Conservation (phyloP, 371 early-diverging fungal species). For the Mycotypha africana region DNA sequence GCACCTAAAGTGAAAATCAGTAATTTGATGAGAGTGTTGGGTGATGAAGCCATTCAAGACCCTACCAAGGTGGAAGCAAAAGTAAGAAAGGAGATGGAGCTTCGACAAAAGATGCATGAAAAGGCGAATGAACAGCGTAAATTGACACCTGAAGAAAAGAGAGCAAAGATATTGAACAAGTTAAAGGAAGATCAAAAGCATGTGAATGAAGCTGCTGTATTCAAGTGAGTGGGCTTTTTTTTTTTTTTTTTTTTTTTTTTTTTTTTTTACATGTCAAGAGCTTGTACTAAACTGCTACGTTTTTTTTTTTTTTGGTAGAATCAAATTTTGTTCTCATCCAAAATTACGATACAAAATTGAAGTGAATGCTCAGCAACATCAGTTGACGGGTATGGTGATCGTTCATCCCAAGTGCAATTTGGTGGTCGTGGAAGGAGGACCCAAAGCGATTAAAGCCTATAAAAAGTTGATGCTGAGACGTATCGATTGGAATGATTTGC, state of each 20-base stretch:
- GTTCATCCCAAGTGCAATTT: constrained; percentile 67
- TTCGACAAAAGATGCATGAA: constrained; percentile 77
- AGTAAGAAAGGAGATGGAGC: constrained; percentile 81
- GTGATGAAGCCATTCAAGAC: constrained; percentile 86
- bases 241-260: too few relatives aligned
- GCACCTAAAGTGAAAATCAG: constrained; percentile 87
- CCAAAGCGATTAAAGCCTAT: constrained; percentile 83
- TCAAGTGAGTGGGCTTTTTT: constrained; percentile 52
- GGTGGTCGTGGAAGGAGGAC: constrained; percentile 93
- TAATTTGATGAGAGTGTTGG: constrained; percentile 93
- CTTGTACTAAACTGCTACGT: neutral
- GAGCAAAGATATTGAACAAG: constrained; percentile 74
- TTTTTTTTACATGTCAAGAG: neutral
- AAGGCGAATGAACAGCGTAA: constrained; percentile 77
- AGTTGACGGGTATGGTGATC: constrained; percentile 79
- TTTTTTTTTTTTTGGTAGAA: constrained; percentile 29
- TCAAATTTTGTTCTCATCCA: constrained; percentile 72
- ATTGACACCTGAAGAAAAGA: constrained; percentile 81
- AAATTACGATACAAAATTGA: constrained; percentile 87
- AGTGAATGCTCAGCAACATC: constrained; percentile 79
- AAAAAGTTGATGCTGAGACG: constrained; percentile 94
- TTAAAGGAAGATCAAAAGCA: constrained; percentile 64
- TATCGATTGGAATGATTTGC: constrained; percentile 83
- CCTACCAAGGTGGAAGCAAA: constrained; percentile 90
- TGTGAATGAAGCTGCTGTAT: constrained; percentile 69